These are phyloP conservation scores for Solanum habrochaites DNA, from an alignment of 257 asterid species.

Conservation along the genomic window DNA sequence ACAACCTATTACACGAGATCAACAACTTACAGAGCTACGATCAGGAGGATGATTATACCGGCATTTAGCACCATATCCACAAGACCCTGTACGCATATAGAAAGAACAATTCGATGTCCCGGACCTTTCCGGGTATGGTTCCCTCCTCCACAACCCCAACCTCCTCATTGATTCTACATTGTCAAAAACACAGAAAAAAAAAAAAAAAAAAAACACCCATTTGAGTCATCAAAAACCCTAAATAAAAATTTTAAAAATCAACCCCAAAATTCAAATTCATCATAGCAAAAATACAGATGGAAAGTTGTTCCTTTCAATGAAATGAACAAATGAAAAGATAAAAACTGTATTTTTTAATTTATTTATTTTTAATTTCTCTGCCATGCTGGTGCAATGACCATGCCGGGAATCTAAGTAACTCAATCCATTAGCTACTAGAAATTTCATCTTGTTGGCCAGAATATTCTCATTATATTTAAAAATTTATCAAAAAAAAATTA, in stretches of 20 bases:
- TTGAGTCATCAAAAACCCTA: neutral
- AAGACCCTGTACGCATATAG: conserved; percentile 68
- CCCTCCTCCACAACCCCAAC: conserved; percentile 42
- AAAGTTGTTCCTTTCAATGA: neutral
- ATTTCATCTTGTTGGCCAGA: neutral
- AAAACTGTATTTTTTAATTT: neutral
- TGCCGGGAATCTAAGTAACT: neutral
- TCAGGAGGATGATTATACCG: conserved; percentile 80
- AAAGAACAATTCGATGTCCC: conserved; percentile 61
- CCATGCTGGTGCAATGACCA: neutral
- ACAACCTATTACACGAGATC: neutral
- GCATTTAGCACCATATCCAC: conserved; percentile 78
- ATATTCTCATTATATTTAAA: neutral
- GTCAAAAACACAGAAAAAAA: neutral
- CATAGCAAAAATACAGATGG: neutral
- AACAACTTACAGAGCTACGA: conserved; percentile 44
- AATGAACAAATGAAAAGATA: neutral
- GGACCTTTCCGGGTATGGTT: conserved; percentile 64
- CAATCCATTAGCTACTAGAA: neutral
- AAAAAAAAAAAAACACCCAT: neutral
- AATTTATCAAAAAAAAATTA: neutral
- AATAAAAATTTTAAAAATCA: conserved; percentile 3
- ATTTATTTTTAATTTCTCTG: neutral
- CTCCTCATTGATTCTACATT: conserved; percentile 50
- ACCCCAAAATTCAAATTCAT: neutral